A percentile compares a stretch with the other conserved stretches of the same genome.
Evolutionary conservation across 192 early-diverging fungal species (phyloP).

Genomic region (Backusella liffmaniae): DNA sequence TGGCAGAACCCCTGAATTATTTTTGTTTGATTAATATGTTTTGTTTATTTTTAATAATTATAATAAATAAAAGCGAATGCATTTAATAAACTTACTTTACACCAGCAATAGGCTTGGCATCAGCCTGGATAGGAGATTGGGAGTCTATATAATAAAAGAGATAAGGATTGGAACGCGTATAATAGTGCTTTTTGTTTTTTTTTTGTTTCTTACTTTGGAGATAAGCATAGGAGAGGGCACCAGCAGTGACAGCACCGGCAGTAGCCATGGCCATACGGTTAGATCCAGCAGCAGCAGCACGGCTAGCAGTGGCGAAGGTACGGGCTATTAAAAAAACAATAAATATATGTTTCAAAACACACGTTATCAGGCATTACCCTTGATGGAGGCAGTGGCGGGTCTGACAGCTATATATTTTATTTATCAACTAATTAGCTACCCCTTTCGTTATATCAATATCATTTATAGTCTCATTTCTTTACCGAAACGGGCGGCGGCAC

Average conservation of each 20-base stretch:
- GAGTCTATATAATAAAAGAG: constrained; percentile 16
- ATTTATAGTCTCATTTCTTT: background rate
- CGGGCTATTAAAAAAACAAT: constrained; percentile 19
- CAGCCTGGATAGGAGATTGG: constrained; percentile 32
- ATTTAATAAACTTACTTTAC: constrained; percentile 34
- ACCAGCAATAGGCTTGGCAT: constrained; percentile 45
- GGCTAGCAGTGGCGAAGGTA: constrained; percentile 31
- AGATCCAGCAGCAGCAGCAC: constrained; percentile 25
- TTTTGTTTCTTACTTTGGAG: constrained; percentile 14
- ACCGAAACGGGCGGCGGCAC: constrained; percentile 16
- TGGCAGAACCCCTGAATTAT: constrained; percentile 37
- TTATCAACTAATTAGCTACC: background rate
- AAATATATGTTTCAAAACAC: background rate
- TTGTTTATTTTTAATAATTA: background rate
- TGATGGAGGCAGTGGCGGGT: constrained; percentile 9
- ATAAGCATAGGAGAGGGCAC: constrained; percentile 23
- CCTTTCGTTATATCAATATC: background rate
- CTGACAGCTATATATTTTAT: background rate
- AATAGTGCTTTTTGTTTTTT: background rate
- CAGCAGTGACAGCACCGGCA: constrained; percentile 30
- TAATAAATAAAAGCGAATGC: background rate
- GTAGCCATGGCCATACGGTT: constrained; percentile 22
- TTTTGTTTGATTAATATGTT: background rate
- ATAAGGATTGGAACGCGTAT: background rate
- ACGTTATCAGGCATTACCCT: background rate